Conservation (phyloP, 2,329 filamentous ascomycete species). For the Aspergillus fijiensis region DNA sequence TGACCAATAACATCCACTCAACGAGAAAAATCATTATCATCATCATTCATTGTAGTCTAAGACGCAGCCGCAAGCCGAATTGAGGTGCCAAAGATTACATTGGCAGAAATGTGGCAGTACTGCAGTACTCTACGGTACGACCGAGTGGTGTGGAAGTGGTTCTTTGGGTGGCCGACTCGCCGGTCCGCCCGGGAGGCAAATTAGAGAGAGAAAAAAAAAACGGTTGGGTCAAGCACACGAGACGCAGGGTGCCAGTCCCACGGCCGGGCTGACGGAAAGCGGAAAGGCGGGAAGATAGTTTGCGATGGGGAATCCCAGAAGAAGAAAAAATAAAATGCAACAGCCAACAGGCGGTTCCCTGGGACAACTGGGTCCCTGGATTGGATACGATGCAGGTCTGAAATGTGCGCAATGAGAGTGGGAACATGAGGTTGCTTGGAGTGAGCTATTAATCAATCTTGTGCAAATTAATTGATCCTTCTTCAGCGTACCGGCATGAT, state of each 20-base stretch:
- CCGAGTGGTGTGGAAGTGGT: constrained; percentile 1
- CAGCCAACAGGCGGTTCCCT: constrained; percentile 16
- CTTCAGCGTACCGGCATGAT: background rate
- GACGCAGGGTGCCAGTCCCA: constrained; percentile 21
- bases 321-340: background rate
- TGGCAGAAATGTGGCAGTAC: background rate
- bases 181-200: constrained; percentile 27
- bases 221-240: constrained; percentile 24
- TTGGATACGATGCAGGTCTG: constrained; percentile 9
- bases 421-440: background rate
- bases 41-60: background rate
- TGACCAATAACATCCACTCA: background rate
- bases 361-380: constrained; percentile 21
- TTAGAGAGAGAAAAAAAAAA: constrained; percentile 12
- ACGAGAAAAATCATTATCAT: background rate
- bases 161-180: constrained; percentile 23
- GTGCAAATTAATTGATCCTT: background rate
- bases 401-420: constrained; percentile 1
- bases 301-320: constrained; percentile 20
- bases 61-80: background rate
- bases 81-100: background rate
- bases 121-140: background rate
- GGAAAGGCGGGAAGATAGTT: constrained; percentile 24
- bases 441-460: background rate
- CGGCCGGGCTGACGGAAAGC: constrained; percentile 23